Conservation (phyloP, 2,329 filamentous ascomycete genomes). For the Colletotrichum kahawae region DNA sequence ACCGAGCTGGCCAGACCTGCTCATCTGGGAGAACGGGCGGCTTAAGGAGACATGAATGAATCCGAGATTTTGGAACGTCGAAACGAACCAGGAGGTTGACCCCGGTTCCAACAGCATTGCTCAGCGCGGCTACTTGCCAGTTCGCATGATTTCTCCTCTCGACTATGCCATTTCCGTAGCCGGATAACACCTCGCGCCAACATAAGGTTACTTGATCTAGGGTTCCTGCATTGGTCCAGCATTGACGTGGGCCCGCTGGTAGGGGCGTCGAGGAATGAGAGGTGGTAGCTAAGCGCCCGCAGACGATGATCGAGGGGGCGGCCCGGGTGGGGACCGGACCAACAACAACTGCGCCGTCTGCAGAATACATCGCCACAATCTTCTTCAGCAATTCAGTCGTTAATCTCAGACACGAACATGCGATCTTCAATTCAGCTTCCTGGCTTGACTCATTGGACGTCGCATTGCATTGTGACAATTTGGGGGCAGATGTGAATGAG, state of each 20-base stretch:
- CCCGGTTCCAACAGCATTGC: conserved; percentile 9
- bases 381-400: not conserved
- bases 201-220: not conserved
- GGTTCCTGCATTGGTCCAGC: not conserved
- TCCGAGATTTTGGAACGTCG: no score
- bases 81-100: not conserved
- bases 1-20: no score
- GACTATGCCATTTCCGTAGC: not conserved
- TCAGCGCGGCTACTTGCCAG: conserved; percentile 13
- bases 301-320: conserved; percentile 8
- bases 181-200: conserved; percentile 12
- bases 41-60: no score
- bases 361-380: not conserved
- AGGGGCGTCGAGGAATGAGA: conserved; percentile 10
- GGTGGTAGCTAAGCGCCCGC: conserved; percentile 9
- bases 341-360: not conserved
- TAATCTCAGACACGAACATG: not conserved
- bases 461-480: not conserved
- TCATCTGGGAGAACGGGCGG: no score
- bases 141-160: not conserved
- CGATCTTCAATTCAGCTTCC: not conserved
- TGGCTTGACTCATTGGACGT: not conserved
- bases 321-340: conserved; percentile 1
- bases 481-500: not conserved
- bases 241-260: not conserved